These are phyloP conservation scores for Pezicula carpinea DNA, from an alignment of 2,329 filamentous ascomycete genomes.

Conservation along the genomic window DNA sequence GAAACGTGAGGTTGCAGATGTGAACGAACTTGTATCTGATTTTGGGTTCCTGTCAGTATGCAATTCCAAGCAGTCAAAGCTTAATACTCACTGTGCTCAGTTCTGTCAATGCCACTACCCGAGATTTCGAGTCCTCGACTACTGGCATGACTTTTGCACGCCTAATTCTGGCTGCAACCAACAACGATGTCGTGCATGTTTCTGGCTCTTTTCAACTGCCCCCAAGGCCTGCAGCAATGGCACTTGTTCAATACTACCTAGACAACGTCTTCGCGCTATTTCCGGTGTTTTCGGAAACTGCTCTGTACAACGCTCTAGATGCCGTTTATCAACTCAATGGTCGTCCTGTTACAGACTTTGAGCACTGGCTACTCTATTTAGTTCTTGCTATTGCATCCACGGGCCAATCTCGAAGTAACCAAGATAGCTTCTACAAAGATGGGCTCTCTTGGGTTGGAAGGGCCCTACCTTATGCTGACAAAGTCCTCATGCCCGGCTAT, in stretches of 20 bases:
- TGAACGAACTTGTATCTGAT: constrained; percentile 88
- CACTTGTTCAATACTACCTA: constrained; percentile 78
- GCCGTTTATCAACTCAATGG: constrained; percentile 71
- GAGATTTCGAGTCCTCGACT: constrained; percentile 86
- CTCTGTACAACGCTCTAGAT: constrained; percentile 73
- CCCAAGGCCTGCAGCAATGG: constrained; percentile 60
- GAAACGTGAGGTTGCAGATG: constrained; percentile 72
- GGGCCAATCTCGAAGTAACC: constrained; percentile 64
- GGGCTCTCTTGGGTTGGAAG: constrained; percentile 53
- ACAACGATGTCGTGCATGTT: constrained; percentile 66
- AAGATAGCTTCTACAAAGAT: constrained; percentile 57
- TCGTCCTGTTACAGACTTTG: constrained; percentile 56
- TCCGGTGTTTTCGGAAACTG: constrained; percentile 78
- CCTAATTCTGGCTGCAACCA: constrained; percentile 77
- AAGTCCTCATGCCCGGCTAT: constrained; percentile 80
- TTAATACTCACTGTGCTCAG: constrained; percentile 37
- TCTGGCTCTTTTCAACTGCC: constrained; percentile 61
- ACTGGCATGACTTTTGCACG: constrained; percentile 90
- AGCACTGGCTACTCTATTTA: constrained; percentile 85
- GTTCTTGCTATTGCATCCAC: constrained; percentile 79
- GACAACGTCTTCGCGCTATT: constrained; percentile 75
- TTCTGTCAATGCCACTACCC: constrained; percentile 88
- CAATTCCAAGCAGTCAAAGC: background rate
- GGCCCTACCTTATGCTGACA: constrained; percentile 74
- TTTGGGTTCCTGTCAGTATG: constrained; percentile 77